Conservation (phyloP, 2,329 filamentous ascomycete genomes). For the Leptographium galeiforme region DNA sequence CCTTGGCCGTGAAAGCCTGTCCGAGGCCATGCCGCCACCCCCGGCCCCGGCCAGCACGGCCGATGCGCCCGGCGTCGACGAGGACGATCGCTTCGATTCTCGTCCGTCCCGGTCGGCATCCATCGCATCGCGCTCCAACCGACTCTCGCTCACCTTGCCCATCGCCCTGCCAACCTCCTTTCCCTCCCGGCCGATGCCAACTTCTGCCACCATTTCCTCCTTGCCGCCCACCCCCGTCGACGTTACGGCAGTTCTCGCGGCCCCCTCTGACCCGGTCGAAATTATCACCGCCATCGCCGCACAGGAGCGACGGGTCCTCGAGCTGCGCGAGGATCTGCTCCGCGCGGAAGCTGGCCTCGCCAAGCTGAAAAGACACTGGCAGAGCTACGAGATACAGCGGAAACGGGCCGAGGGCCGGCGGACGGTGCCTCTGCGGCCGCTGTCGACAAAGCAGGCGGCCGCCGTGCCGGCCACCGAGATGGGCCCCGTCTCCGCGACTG, state of each 20-base stretch:
- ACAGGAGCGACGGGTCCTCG: constrained; percentile 81
- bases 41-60: not conserved
- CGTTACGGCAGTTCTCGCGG: constrained; percentile 22
- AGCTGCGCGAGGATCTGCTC: constrained; percentile 78
- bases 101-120: constrained; percentile 40
- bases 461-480: not conserved
- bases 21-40: constrained; percentile 21
- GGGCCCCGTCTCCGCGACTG: not conserved
- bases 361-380: constrained; percentile 73
- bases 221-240: constrained; percentile 39
- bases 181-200: constrained; percentile 37
- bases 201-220: constrained; percentile 25
- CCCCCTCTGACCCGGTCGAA: constrained; percentile 43
- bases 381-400: constrained; percentile 59
- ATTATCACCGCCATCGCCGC: constrained; percentile 84
- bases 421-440: constrained; percentile 42
- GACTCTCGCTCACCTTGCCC: constrained; percentile 48
- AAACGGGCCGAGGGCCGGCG: constrained; percentile 59
- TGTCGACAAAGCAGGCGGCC: constrained; percentile 10
- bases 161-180: constrained; percentile 40
- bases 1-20: constrained; percentile 3
- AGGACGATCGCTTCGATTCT: constrained; percentile 25
- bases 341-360: constrained; percentile 68
- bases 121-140: constrained; percentile 39
- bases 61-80: not conserved